A percentile compares a stretch with the other conserved stretches of the same genome.
phyloP scores from a whole-genome alignment of 2,329 filamentous ascomycete genomes.

The Zymoseptoria brevis region DNA sequence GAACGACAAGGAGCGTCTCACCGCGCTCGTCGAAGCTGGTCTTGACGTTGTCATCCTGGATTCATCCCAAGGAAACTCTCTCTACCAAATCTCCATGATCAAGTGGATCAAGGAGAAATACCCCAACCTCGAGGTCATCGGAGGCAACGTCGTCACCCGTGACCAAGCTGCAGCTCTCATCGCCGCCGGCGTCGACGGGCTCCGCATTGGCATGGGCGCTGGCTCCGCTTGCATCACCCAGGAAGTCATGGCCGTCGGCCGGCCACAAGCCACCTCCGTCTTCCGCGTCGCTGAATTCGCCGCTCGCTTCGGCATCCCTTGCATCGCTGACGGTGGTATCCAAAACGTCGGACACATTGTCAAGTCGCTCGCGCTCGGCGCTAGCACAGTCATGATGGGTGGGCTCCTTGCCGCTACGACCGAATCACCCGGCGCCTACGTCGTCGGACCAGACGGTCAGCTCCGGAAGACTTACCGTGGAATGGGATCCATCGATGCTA shows the following conservation, averaged over 20 bases:
- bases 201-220: constrained; percentile 98
- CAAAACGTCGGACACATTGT: constrained; percentile 99
- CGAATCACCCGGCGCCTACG: constrained; percentile 93
- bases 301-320: constrained; percentile 87
- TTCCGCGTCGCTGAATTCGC: constrained; percentile 86
- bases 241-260: constrained; percentile 98
- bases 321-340: constrained; percentile 94
- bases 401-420: constrained; percentile 94
- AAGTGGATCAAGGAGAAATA: constrained; percentile 86
- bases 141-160: constrained; percentile 94
- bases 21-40: constrained; percentile 85
- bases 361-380: constrained; percentile 91
- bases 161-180: constrained; percentile 92
- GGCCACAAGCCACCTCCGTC: constrained; percentile 89
- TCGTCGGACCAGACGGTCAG: constrained; percentile 92
- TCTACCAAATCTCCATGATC: constrained; percentile 98
- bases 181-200: constrained; percentile 86
- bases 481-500: constrained; percentile 97
- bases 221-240: constrained; percentile 98
- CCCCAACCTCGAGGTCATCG: constrained; percentile 86
- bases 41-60: constrained; percentile 93
- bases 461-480: constrained; percentile 98
- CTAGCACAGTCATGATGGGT: constrained; percentile 98
- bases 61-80: constrained; percentile 94
- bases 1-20: constrained; percentile 79